Conservation (phyloP, 768 basidiomycete genomes). For the Boletus barrowsii region DNA sequence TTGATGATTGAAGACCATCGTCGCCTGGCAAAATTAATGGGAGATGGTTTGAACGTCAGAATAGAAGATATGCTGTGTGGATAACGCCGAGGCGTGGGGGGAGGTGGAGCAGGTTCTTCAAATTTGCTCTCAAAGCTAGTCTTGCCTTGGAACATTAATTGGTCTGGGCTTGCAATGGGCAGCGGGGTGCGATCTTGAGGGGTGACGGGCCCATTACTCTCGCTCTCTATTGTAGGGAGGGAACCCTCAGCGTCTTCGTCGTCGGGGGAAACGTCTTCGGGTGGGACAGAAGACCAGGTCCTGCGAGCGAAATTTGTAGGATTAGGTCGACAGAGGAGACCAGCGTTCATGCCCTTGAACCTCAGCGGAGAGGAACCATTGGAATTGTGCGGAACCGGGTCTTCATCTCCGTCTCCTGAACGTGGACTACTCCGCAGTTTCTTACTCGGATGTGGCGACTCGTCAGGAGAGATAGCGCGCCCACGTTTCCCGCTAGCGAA, state of each 20-base stretch:
- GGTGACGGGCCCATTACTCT: constrained; percentile 50
- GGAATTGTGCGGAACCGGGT: constrained; percentile 24
- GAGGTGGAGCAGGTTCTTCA: constrained; percentile 23
- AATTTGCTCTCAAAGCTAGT: constrained; percentile 16
- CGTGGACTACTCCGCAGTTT: constrained; percentile 20
- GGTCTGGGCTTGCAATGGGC: constrained; percentile 36
- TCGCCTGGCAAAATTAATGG: constrained; percentile 59
- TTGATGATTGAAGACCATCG: constrained; percentile 51
- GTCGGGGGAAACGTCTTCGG: constrained; percentile 35
- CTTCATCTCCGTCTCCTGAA: constrained; percentile 27
- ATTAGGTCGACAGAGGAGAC: constrained; percentile 56
- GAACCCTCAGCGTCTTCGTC: constrained; percentile 31
- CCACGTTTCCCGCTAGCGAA: constrained; percentile 25
- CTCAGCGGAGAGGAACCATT: constrained; percentile 24
- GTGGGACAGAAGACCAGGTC: constrained; percentile 48
- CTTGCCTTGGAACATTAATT: constrained; percentile 22
- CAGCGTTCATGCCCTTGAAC: constrained; percentile 39
- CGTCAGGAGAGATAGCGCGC: constrained; percentile 19
- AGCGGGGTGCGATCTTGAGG: constrained; percentile 51
- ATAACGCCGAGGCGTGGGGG: constrained; percentile 22
- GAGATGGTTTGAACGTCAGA: constrained; percentile 58
- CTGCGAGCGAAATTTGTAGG: constrained; percentile 58
- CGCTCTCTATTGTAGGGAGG: constrained; percentile 43
- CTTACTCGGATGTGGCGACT: constrained; percentile 26
- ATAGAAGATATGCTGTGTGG: constrained; percentile 34